Base-by-base conservation (phyloP, 257 asterid species). In the Solanum lignicaule region DNA sequence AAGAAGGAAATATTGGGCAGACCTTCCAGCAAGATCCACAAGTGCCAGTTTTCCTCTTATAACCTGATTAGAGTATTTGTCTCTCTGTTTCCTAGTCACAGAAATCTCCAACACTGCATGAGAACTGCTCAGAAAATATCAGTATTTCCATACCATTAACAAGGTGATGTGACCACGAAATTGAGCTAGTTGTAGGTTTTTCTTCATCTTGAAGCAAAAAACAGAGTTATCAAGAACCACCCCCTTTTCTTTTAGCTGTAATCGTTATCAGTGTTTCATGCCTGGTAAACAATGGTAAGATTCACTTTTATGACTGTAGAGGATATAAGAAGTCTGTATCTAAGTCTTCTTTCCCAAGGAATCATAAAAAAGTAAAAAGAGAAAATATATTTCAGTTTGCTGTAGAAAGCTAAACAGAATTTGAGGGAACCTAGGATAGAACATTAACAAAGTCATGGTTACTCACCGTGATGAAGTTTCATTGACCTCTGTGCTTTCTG, bases 11-110 rank as follows among this genome's bases (percentile, higher is more conserved):
- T 90, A 41, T 72, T 83, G 72, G 13, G 86, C 91, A 55, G 82
- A 96, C 99, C 99, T 96, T 93, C 99, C 99, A 91, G 99, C 99
- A 91, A 96, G 98, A 94, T 96, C 99, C 86, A 96, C 99, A 73
- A 96, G 93, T 78, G 98, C 98, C 86, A 96, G 96, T 89, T 94
- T 96, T 91, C 98, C 99, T 91, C 90, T 94, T 85, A 94, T 90
- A 86, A 96, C 93, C 95, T 94, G 98, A 90, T 94, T 93, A 86
- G 96, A 94, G 91, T 92, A 92, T 90, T 93, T 90, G 87, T 92
- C 89, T 86, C 91, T 92, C 88, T 91, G 95, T 79, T 95, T 95
- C 87, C 97, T 96, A 85, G 89, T 89, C 90, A 96, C 97, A 20
- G 91, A 90, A 89, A 96, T 96, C 96, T 95, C 99, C 90, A 96